Evolutionary conservation across 208 protist genomes (phyloP), one percentile per base, ranked within the genome.

Genomic region (Leishmania amazonensis): DNA sequence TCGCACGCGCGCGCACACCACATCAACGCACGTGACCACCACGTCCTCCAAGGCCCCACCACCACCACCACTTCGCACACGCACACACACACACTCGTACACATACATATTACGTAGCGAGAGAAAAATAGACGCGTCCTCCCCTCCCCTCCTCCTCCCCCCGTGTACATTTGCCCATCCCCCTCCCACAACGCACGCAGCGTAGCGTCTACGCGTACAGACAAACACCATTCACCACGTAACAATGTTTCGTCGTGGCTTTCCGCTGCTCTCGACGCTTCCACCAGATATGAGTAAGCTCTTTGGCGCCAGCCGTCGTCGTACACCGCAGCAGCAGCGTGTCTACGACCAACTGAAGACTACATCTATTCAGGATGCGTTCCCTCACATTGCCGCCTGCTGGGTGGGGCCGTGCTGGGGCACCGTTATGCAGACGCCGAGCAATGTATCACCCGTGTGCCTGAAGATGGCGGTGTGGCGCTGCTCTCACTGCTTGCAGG

Each of bases 381-480:
- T 97, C 71, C 95, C 95, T 11, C 92, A 96, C 83, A 70, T 97
- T 65, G 91, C 95, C 13, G 95, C 95, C 28, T 96, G 92, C 76
- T 97, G 95, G 95, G 93, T 97, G 5, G 93, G 93, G 5, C 93
- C 91, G 38, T 96, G 91, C 85, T 96, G 95, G 93, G 95, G 95
- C 4, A 90, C 88, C 9, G 91, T 96, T n/a, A 94, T 96, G 91
- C 87, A 95, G 71, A 96, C 93, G 21, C 95, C 95, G 0, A 86
- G 84, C 71, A 92, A 95, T 78, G 64, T 96, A 35, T 83, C 89
- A 9, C 92, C 92, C 19, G 85, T 94, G 42, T 94, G 93, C 68
- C 38, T 67, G 35, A 93, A 94, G 75, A 89, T 88, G 84, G 93
- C 93, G 0, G 92, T 96, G 31, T 97, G 95, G 95, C 93, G 92